phyloP scores from a whole-genome alignment of 768 basidiomycete genomes.

The Multifurca ochricompacta region DNA sequence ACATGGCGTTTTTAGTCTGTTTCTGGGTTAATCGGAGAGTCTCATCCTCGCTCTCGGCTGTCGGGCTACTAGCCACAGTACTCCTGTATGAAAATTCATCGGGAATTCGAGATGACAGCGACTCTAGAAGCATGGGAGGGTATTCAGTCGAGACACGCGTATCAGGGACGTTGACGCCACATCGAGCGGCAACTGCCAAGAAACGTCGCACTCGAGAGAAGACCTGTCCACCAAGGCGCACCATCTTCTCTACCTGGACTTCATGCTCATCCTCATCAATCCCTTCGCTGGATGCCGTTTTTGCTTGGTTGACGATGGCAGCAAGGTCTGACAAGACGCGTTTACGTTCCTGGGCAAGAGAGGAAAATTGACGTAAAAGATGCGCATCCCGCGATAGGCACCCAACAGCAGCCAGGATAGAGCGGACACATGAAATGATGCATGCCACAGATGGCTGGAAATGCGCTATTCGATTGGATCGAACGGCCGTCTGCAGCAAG shows the following conservation, averaged over 20 bases:
- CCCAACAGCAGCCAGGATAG: slow-evolving; percentile 74
- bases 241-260: slow-evolving; percentile 66
- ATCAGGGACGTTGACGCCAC: slow-evolving; percentile 59
- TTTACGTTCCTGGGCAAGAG: slow-evolving; percentile 71
- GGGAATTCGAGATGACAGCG: slow-evolving; percentile 15
- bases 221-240: slow-evolving; percentile 71
- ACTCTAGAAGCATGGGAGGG: slow-evolving; percentile 16
- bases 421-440: slow-evolving; percentile 89
- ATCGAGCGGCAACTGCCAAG: slow-evolving; percentile 66
- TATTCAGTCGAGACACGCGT: slow-evolving; percentile 14
- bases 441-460: slow-evolving; percentile 92
- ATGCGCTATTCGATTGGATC: slow-evolving; percentile 67
- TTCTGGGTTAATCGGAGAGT: slow-evolving; percentile 7
- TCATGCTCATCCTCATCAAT: slow-evolving; percentile 42
- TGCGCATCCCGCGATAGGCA: slow-evolving; percentile 79
- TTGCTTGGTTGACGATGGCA: slow-evolving; percentile 73
- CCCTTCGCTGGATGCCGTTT: slow-evolving; percentile 48
- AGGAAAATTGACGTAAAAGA: slow-evolving; percentile 55
- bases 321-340: slow-evolving; percentile 75
- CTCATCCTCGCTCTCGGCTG: slow-evolving; percentile 16
- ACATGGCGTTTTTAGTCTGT: slow-evolving; percentile 20
- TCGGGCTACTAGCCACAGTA: slow-evolving; percentile 4
- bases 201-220: slow-evolving; percentile 77
- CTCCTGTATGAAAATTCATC: slow-evolving; percentile 1
- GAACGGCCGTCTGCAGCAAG: slow-evolving; percentile 78